phyloP scores from a whole-genome alignment of 768 basidiomycete genomes.

The Mrakia blollopis region DNA sequence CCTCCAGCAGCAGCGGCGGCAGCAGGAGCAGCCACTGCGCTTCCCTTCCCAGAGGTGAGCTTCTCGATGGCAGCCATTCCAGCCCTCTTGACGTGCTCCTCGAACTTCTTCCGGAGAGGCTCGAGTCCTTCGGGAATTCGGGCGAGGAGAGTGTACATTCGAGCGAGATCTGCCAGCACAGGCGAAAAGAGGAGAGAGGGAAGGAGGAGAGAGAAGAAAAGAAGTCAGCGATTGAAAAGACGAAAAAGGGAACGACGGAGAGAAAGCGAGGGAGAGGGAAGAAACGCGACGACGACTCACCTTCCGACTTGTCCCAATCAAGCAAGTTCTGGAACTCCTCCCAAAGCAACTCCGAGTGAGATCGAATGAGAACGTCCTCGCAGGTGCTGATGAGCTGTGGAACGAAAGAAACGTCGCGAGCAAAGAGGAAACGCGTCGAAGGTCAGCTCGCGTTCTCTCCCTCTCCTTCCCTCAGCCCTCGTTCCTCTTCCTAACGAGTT shows the following conservation, averaged over 20 bases:
- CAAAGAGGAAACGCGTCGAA: neutral
- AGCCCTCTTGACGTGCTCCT: slow-evolving; percentile 88
- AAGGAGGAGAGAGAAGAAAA: neutral
- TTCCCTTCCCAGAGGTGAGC: slow-evolving; percentile 44
- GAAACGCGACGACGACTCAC: slow-evolving; percentile 35
- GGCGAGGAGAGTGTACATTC: slow-evolving; percentile 89
- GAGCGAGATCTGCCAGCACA: slow-evolving; percentile 64
- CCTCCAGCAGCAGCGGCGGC: slow-evolving; percentile 37
- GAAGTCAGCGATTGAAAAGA: neutral
- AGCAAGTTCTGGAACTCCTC: slow-evolving; percentile 73
- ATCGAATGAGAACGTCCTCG: slow-evolving; percentile 85
- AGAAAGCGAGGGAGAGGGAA: neutral
- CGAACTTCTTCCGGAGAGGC: slow-evolving; percentile 84
- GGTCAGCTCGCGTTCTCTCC: too few species aligned
- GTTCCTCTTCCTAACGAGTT: neutral
- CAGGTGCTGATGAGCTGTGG: slow-evolving; percentile 53
- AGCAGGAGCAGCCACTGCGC: slow-evolving; percentile 29
- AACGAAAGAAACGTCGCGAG: neutral
- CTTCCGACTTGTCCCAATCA: slow-evolving; percentile 87
- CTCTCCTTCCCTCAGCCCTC: neutral
- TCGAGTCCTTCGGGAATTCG: slow-evolving; percentile 87
- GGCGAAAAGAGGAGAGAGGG: neutral
- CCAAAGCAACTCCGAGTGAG: slow-evolving; percentile 79
- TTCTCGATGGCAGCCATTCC: slow-evolving; percentile 77
- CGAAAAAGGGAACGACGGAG: too few species aligned